Percentiles rank a stretch among this genome's conserved stretches.
Evolutionary conservation across 257 asterid genomes (phyloP).

Genomic region (Coffea canephora): DNA sequence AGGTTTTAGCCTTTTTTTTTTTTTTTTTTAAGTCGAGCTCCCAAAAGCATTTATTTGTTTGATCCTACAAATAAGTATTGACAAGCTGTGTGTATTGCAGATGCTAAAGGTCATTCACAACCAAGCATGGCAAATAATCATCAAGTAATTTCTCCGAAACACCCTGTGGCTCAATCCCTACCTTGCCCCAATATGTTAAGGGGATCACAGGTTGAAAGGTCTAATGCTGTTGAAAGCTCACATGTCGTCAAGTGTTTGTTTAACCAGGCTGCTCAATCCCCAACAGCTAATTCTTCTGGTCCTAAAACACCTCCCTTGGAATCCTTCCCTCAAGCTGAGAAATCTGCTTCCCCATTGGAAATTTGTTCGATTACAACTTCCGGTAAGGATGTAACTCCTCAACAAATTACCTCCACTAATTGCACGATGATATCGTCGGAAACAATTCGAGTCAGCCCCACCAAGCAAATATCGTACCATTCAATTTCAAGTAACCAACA

Average conservation of each 20-base stretch:
- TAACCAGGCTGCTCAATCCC: conserved; percentile 56
- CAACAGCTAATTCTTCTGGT: conserved; percentile 53
- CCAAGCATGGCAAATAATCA: conserved; percentile 29
- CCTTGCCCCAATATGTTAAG: conserved; percentile 21
- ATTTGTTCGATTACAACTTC: conserved; percentile 50
- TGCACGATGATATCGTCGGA: conserved; percentile 79
- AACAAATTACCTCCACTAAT: conserved; percentile 56
- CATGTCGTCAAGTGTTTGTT: conserved; percentile 73
- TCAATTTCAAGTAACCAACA: conserved; percentile 71
- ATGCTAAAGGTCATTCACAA: conserved; percentile 26
- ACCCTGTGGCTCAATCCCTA: conserved; percentile 30
- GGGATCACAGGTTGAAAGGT: conserved; percentile 50
- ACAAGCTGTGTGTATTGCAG: conserved; percentile 27
- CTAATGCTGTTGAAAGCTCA: conserved; percentile 27
- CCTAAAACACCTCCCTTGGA: conserved; percentile 81
- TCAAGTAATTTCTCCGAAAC: conserved; percentile 25
- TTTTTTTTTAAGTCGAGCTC: neutral
- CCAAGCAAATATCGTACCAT: conserved; percentile 67
- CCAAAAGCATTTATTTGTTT: neutral
- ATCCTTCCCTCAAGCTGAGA: conserved; percentile 64
- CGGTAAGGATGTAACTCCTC: conserved; percentile 43
- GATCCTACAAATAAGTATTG: conserved; percentile 8
- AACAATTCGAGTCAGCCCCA: conserved; percentile 76
- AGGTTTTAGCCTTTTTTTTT: conserved; percentile 36
- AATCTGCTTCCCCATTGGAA: conserved; percentile 49